Conservation (phyloP, 805 yeast genomes). For the Dipodascus albidus region DNA sequence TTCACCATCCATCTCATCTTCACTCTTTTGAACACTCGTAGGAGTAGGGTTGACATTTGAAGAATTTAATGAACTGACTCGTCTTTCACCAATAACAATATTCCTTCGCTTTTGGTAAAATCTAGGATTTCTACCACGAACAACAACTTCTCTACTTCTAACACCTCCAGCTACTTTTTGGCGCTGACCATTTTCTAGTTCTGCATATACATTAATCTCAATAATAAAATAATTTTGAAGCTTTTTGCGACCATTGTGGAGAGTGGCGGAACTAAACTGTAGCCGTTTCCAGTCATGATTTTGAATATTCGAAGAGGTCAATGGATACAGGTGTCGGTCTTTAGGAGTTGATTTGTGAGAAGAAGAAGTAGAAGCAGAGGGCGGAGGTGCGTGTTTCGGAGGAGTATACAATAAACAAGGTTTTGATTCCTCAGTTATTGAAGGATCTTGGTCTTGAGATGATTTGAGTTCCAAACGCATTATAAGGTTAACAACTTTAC, state of each 20-base stretch:
- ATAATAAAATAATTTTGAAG: constrained; percentile 16
- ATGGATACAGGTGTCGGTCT: not conserved
- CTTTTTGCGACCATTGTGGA: constrained; percentile 22
- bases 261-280: constrained; percentile 24
- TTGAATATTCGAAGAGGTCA: not conserved
- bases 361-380: not conserved
- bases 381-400: not conserved
- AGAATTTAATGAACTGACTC: not conserved
- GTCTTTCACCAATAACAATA: constrained; percentile 26
- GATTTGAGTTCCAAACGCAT: not conserved
- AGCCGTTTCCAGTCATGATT: constrained; percentile 21
- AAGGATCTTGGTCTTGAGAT: not conserved
- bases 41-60: not conserved
- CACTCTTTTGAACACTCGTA: not conserved
- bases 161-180: constrained; percentile 12
- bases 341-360: not conserved
- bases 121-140: constrained; percentile 52
- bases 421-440: not conserved
- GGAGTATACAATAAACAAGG: not conserved
- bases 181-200: constrained; percentile 19
- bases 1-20: not conserved
- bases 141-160: constrained; percentile 38
- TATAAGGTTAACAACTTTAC: not conserved
- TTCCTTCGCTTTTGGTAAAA: constrained; percentile 45
- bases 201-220: constrained; percentile 15